Evolutionary conservation across 371 early-diverging fungal genomes (phyloP).

Genomic region (Haplosporangium sp.): DNA sequence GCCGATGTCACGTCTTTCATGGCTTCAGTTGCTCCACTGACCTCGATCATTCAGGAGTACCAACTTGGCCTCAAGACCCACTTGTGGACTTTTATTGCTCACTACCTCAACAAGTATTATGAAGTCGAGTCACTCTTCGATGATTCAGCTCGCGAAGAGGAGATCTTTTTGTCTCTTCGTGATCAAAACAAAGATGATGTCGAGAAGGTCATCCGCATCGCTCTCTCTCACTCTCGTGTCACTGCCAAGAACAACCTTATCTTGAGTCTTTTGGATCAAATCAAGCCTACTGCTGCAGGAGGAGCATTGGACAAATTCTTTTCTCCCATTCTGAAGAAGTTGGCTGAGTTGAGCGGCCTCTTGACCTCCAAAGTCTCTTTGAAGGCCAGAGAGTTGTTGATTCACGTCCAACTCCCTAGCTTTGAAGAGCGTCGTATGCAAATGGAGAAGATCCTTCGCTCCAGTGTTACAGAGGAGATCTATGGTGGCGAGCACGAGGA

Average conservation of each 20-base stretch:
- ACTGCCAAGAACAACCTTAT: constrained; percentile 84
- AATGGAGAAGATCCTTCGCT: constrained; percentile 86
- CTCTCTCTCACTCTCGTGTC: constrained; percentile 88
- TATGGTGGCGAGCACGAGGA: constrained; percentile 80
- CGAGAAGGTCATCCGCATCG: constrained; percentile 79
- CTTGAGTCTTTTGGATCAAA: constrained; percentile 80
- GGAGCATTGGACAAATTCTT: constrained; percentile 81
- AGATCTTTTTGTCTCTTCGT: constrained; percentile 85
- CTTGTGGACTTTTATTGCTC: constrained; percentile 77
- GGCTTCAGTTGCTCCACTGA: constrained; percentile 74
- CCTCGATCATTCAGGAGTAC: constrained; percentile 76
- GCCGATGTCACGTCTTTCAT: constrained; percentile 74
- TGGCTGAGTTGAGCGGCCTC: constrained; percentile 85
- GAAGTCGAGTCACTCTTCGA: constrained; percentile 89
- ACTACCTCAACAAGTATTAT: constrained; percentile 86
- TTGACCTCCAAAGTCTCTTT: constrained; percentile 90
- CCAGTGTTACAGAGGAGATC: constrained; percentile 83
- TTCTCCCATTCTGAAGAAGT: constrained; percentile 81
- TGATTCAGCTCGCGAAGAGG: constrained; percentile 83
- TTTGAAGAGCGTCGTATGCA: constrained; percentile 89
- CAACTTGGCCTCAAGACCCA: constrained; percentile 81
- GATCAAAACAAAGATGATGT: constrained; percentile 88
- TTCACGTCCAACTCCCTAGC: constrained; percentile 93
- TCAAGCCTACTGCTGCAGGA: constrained; percentile 72
- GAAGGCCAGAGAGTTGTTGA: constrained; percentile 93